These are phyloP conservation scores for Ophiosphaerella korrae DNA, from an alignment of 2,329 filamentous ascomycete species.

Conservation along the genomic window DNA sequence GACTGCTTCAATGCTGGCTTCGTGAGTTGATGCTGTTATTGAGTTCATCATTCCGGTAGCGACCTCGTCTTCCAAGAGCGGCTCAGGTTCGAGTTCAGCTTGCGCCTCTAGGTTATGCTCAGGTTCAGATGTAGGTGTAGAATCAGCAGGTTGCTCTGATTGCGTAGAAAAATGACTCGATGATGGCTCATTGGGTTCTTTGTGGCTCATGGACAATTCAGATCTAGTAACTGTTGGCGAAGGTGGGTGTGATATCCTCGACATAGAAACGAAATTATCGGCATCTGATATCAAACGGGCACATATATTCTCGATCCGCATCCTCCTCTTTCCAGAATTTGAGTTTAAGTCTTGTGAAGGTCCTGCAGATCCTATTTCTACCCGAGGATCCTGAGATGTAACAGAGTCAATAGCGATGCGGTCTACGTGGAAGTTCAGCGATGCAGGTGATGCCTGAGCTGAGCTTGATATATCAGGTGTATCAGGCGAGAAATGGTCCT, in stretches of 20 bases:
- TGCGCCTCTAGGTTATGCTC: background rate
- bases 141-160: conserved; percentile 3
- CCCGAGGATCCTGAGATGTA: conserved; percentile 28
- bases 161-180: conserved; percentile 14
- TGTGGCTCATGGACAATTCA: conserved; percentile 27
- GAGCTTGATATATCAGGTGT: conserved; percentile 59
- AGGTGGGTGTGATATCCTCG: conserved; percentile 62
- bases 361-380: conserved; percentile 25
- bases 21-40: conserved; percentile 1
- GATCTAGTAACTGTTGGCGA: conserved; percentile 62
- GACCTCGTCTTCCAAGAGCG: background rate
- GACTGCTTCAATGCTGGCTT: conserved; percentile 2
- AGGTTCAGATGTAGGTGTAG: too few relatives aligned
- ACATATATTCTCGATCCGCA: conserved; percentile 67
- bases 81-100: background rate
- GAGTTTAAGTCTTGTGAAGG: conserved; percentile 37
- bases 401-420: conserved; percentile 71
- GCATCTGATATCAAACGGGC: conserved; percentile 71
- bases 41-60: conserved; percentile 1
- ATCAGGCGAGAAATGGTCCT: conserved; percentile 56
- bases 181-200: conserved; percentile 22
- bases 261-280: conserved; percentile 66
- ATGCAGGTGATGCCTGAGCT: conserved; percentile 58
- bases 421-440: conserved; percentile 69
- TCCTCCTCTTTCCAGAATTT: conserved; percentile 68